Percentiles rank a stretch among this genome's conserved stretches.
phyloP scores from a whole-genome alignment of 75 land plant genomes.

The Pinus taeda region DNA sequence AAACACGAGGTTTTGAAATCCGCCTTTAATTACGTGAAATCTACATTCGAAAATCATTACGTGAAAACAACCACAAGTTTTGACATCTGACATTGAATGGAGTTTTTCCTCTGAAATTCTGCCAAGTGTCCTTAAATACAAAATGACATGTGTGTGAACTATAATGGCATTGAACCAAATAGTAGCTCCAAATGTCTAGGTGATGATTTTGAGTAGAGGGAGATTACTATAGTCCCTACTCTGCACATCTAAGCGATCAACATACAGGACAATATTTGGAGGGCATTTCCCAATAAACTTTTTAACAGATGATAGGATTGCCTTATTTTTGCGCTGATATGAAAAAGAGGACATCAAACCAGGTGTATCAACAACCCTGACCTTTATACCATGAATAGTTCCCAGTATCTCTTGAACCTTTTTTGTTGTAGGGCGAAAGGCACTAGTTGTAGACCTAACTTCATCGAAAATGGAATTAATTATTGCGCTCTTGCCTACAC shows the following conservation, averaged over 20 bases:
- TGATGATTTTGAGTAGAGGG: slow-evolving; percentile 70
- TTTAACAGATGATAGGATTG: slow-evolving; percentile 57
- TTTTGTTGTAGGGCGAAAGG: slow-evolving; percentile 65
- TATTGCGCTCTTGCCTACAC: slow-evolving; percentile 97
- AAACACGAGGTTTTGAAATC: too few relatives aligned
- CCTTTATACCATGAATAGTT: too few relatives aligned
- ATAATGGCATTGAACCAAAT: slow-evolving; percentile 90
- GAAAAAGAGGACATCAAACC: neutral
- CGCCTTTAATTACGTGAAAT: too few relatives aligned
- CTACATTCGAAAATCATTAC: too few relatives aligned
- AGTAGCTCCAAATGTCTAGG: slow-evolving; percentile 64
- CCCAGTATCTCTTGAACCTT: slow-evolving; percentile 75
- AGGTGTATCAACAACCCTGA: too few relatives aligned
- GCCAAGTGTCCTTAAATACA: too few relatives aligned
- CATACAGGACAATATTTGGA: slow-evolving; percentile 91
- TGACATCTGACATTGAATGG: too few relatives aligned
- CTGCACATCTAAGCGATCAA: slow-evolving; percentile 82
- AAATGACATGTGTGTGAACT: too few relatives aligned
- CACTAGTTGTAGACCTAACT: slow-evolving; percentile 54
- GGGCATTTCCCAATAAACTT: slow-evolving; percentile 61
- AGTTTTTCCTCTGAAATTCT: too few relatives aligned
- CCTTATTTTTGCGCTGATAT: slow-evolving; percentile 31
- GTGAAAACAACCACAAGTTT: too few relatives aligned
- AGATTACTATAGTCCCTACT: slow-evolving; percentile 88
- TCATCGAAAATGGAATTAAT: slow-evolving; percentile 90